phyloP scores from a whole-genome alignment of 31 red algal genomes.

The Odonthalia washingtoniensis region DNA sequence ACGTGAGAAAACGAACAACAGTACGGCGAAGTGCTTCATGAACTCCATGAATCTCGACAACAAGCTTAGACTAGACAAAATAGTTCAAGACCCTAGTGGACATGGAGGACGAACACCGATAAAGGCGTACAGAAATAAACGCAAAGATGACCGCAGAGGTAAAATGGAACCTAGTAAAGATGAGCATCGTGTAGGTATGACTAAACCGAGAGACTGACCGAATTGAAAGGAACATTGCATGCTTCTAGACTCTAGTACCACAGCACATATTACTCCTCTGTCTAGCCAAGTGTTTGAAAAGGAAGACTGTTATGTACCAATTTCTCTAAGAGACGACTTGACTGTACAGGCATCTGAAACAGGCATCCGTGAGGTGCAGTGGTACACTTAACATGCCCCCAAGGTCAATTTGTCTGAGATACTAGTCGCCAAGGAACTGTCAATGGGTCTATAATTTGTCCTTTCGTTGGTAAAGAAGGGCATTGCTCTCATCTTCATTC shows the following conservation, averaged over 20 bases:
- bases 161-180: background rate
- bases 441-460: constrained; percentile 28
- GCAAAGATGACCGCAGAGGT: background rate
- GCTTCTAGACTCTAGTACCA: constrained; percentile 33
- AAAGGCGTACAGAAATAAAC: too few relatives aligned
- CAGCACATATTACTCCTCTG: constrained; percentile 18
- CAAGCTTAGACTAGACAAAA: too few relatives aligned
- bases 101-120: too few relatives aligned
- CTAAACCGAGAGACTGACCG: background rate
- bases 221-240: constrained; percentile 2
- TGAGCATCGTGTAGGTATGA: background rate
- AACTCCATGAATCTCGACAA: constrained; percentile 28
- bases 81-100: too few relatives aligned
- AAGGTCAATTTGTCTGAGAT: background rate
- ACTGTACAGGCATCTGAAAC: constrained; percentile 1
- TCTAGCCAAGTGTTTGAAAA: background rate
- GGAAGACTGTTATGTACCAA: background rate
- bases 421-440: background rate
- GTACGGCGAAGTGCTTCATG: background rate
- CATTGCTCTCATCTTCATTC: constrained; percentile 24
- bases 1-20: background rate
- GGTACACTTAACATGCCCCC: background rate
- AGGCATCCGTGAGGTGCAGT: constrained; percentile 4
- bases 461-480: constrained; percentile 17
- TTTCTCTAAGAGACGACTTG: constrained; percentile 19